phyloP scores from a whole-genome alignment of 164 flowering plant genomes.

The Akebia trifoliata region DNA sequence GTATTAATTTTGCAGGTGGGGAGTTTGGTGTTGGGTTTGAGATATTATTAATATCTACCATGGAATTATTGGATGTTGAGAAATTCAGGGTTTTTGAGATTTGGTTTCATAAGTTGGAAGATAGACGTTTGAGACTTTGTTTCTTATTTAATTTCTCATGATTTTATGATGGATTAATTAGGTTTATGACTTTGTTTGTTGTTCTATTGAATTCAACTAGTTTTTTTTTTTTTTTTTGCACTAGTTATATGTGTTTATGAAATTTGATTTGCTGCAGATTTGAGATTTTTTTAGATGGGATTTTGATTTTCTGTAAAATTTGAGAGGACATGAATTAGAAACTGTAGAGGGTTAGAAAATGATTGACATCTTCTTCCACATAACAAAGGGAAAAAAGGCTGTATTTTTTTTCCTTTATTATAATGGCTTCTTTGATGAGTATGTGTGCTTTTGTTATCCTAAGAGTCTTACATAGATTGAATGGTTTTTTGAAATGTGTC shows the following conservation, averaged over 20 bases:
- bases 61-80: not conserved
- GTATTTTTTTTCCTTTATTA: not conserved
- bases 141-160: not conserved
- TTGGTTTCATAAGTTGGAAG: not conserved
- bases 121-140: not conserved
- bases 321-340: too few relatives aligned
- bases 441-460: not conserved
- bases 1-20: too few relatives aligned
- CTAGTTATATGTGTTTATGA: too few relatives aligned
- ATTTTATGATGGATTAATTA: not conserved
- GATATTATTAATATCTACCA: not conserved
- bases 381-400: not conserved
- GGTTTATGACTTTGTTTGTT: not conserved
- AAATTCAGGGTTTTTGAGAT: not conserved
- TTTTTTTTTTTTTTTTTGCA: not conserved
- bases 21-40: constrained; percentile 2
- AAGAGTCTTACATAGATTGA: not conserved
- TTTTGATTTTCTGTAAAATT: too few relatives aligned
- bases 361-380: not conserved
- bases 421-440: not conserved
- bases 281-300: too few relatives aligned
- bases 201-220: not conserved
- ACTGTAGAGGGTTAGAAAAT: too few relatives aligned
- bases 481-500: not conserved
- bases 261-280: too few relatives aligned